Percentiles rank a stretch among this genome's conserved stretches.
Evolutionary conservation across 805 yeast species (phyloP).

Genomic region (Maudiozyma serrabonitensis): DNA sequence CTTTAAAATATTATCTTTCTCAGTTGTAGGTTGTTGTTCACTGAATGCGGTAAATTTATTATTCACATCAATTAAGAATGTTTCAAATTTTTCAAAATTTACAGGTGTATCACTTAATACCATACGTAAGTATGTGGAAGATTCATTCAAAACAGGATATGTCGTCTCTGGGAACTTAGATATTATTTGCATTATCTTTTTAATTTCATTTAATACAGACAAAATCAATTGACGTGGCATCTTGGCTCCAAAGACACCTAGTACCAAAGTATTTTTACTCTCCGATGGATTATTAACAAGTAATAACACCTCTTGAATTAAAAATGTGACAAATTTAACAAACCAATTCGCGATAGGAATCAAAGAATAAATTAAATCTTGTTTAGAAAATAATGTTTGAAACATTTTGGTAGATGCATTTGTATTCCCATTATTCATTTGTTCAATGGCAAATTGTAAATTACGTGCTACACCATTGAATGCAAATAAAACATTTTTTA

Average conservation of each 20-base stretch:
- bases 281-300: slow-evolving; percentile 24
- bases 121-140: slow-evolving; percentile 23
- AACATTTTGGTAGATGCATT: slow-evolving; percentile 31
- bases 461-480: slow-evolving; percentile 30
- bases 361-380: slow-evolving; percentile 51
- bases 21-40: slow-evolving; percentile 21
- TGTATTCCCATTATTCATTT: slow-evolving; percentile 14
- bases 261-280: slow-evolving; percentile 34
- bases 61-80: slow-evolving; percentile 50
- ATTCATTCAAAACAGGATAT: slow-evolving; percentile 31
- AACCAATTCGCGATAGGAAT: slow-evolving; percentile 85
- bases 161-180: slow-evolving; percentile 47
- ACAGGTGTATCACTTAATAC: slow-evolving; percentile 39
- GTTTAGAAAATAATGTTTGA: slow-evolving; percentile 47
- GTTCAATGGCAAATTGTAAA: slow-evolving; percentile 31
- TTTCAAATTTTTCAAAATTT: slow-evolving; percentile 47
- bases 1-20: slow-evolving; percentile 4
- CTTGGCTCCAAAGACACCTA: slow-evolving; percentile 55
- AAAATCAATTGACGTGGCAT: slow-evolving; percentile 59
- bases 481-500: slow-evolving; percentile 28
- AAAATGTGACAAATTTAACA: slow-evolving; percentile 61
- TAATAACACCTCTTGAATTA: slow-evolving; percentile 64
- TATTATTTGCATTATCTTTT: slow-evolving; percentile 45
- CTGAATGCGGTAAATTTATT: slow-evolving; percentile 21
- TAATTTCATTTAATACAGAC: slow-evolving; percentile 58